Base-by-base conservation (phyloP, 176 grass and related monocot genomes). In the Typha latifolia region DNA sequence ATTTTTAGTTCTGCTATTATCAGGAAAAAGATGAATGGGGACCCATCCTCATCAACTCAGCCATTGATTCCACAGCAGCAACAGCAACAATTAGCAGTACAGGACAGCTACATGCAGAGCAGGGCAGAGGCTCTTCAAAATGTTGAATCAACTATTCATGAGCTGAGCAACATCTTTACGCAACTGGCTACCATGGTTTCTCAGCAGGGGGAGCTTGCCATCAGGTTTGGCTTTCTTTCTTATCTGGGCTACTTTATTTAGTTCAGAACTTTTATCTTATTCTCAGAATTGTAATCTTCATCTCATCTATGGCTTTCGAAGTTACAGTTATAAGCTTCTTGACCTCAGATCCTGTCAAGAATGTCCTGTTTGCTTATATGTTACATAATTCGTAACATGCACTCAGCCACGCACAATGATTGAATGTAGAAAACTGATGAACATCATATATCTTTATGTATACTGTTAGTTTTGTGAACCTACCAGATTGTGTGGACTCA, bases 61-160 rank as follows among this genome's bases (percentile, higher is more conserved):
- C 82, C 88, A 62, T 76, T 91, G 72, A 77, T 78, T 62, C 93
- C 91, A 67, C 87, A 90, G 59, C 86, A 89, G 49, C 82, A 96
- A 67, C 37, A 43, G 37, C 37, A 43, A 43, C 84, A 96, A 68
- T 63, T 96, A 76, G 84, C 85, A 49, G 80, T 84, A 71, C 92
- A 91, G 77, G 93, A 97, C 52, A 97, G 69, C 81, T 97, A 92
- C 72, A 89, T 92, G 88, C 82, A 97, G 78, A 97, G 93, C 73
- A 88, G 93, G 79, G 77, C 93, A 8, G 93, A 92, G 68, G 88
- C 88, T 80, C 93, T 97, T 77, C 93, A 97, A 84, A 97, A 89
- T 86, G 93, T 97, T 5, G 93, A 97, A 79, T 97, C 93, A 49
- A 97, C 93, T 62, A 97, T 97, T 64, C 93, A 92, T 82, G 93